These are phyloP conservation scores for Fusarium nematophilum DNA, from an alignment of 2,329 filamentous ascomycete genomes.

Conservation along the genomic window DNA sequence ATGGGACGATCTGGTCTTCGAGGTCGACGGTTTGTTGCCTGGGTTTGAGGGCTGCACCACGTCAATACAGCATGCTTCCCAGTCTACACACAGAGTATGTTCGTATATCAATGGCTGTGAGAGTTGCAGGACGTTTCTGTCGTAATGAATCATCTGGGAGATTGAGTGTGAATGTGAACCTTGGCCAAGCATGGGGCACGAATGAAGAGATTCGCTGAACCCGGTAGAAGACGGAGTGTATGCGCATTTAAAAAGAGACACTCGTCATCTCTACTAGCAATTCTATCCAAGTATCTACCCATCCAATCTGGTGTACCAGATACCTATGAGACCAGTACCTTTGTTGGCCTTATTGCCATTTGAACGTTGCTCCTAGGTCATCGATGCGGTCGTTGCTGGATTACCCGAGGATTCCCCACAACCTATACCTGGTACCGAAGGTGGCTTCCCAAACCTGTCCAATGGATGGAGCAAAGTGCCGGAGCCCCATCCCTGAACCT, in stretches of 20 bases:
- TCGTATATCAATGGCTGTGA: background rate
- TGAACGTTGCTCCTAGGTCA: too few relatives aligned
- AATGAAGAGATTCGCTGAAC: too few relatives aligned
- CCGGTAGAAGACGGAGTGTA: too few relatives aligned
- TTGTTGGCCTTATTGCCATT: background rate
- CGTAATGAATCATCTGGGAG: background rate
- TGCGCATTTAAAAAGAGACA: too few relatives aligned
- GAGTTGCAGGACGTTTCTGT: background rate
- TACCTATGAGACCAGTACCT: too few relatives aligned
- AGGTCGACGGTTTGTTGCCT: constrained; percentile 42
- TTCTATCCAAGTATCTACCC: too few relatives aligned
- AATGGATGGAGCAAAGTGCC: constrained; percentile 6
- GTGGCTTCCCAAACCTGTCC: too few relatives aligned
- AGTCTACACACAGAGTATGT: constrained; percentile 24
- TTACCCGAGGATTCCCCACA: constrained; percentile 51
- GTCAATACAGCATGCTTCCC: constrained; percentile 45
- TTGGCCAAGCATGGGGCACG: too few relatives aligned
- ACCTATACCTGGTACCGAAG: constrained; percentile 4
- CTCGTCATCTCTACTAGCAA: too few relatives aligned
- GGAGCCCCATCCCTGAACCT: constrained; percentile 21
- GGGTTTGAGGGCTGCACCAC: constrained; percentile 37
- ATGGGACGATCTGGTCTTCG: constrained; percentile 46
- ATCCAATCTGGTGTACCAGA: too few relatives aligned
- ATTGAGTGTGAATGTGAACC: background rate
- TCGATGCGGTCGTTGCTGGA: constrained; percentile 10